A percentile compares a stretch with the other conserved stretches of the same genome.
These are phyloP conservation scores for Eimeria acervulina DNA, from an alignment of 169 alveolate species.

Conservation along the genomic window DNA sequence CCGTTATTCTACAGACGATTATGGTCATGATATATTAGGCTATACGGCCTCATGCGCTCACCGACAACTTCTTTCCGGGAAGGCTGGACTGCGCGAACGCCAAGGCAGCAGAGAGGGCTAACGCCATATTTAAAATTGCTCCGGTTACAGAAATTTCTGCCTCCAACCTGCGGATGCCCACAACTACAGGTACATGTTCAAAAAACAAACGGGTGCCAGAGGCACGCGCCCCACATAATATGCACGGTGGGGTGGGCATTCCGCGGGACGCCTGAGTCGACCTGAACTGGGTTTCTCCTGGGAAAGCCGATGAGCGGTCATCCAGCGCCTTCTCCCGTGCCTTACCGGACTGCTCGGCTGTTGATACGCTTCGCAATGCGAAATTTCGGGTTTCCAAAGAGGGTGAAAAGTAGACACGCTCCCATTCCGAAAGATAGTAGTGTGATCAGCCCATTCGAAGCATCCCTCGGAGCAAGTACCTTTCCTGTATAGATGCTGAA, in stretches of 20 bases:
- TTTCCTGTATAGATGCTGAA: slow-evolving; percentile 64
- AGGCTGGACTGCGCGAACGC: slow-evolving; percentile 50
- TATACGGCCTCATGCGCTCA: background rate
- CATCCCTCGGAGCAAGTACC: slow-evolving; percentile 37
- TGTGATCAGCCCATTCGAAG: slow-evolving; percentile 53
- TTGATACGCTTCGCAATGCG: slow-evolving; percentile 51
- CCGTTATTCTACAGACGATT: background rate
- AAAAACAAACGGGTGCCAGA: background rate
- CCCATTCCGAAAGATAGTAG: slow-evolving; percentile 36
- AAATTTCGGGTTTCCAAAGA: slow-evolving; percentile 48
- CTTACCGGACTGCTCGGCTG: slow-evolving; percentile 69
- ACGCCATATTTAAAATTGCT: slow-evolving; percentile 52
- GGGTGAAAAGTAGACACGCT: slow-evolving; percentile 63
- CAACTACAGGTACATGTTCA: background rate
- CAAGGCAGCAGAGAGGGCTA: slow-evolving; percentile 72
- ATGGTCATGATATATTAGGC: background rate
- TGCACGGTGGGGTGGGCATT: background rate
- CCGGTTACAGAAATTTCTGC: slow-evolving; percentile 62
- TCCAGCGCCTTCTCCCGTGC: background rate
- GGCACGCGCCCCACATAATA: background rate
- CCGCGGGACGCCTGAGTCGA: background rate
- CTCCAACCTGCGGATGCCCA: slow-evolving; percentile 13
- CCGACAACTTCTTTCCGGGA: slow-evolving; percentile 49
- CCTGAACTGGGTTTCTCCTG: background rate
- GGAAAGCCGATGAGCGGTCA: background rate